These are phyloP conservation scores for Mucor mucedo DNA, from an alignment of 371 early-diverging fungal species.

Conservation along the genomic window DNA sequence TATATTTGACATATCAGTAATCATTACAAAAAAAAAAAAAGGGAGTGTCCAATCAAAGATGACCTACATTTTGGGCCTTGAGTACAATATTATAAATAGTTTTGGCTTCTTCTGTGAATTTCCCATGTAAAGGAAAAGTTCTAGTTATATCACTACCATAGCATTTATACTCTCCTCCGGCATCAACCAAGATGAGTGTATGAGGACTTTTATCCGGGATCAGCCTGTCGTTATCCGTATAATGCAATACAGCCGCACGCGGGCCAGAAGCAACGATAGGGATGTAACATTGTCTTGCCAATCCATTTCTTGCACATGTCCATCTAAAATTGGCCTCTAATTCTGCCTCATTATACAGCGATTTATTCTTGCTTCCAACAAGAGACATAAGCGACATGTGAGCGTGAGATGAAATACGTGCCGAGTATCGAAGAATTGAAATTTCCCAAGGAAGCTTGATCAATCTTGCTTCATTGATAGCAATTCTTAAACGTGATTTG, in stretches of 20 bases:
- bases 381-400: constrained; percentile 44
- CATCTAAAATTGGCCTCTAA: constrained; percentile 54
- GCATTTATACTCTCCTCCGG: constrained; percentile 74
- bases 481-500: constrained; percentile 24
- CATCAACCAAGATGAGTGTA: constrained; percentile 76
- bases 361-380: not conserved
- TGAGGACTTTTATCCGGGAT: constrained; percentile 20
- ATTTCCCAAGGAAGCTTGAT: constrained; percentile 62
- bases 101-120: constrained; percentile 69
- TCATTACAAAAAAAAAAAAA: no score
- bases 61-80: constrained; percentile 65
- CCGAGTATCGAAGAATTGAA: constrained; percentile 41
- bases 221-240: constrained; percentile 44
- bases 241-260: constrained; percentile 54
- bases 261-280: constrained; percentile 56
- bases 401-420: constrained; percentile 53
- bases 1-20: constrained; percentile 4
- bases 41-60: no score
- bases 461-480: constrained; percentile 55
- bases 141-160: constrained; percentile 88
- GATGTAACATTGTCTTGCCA: constrained; percentile 47
- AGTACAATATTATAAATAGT: constrained; percentile 80
- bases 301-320: constrained; percentile 50
- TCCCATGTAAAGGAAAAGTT: constrained; percentile 79
- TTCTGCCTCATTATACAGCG: constrained; percentile 47